A percentile compares a stretch with the other conserved stretches of the same genome.
These are phyloP conservation scores for Bombardia bombarda DNA, from an alignment of 495 filamentous ascomycete species.

Conservation along the genomic window DNA sequence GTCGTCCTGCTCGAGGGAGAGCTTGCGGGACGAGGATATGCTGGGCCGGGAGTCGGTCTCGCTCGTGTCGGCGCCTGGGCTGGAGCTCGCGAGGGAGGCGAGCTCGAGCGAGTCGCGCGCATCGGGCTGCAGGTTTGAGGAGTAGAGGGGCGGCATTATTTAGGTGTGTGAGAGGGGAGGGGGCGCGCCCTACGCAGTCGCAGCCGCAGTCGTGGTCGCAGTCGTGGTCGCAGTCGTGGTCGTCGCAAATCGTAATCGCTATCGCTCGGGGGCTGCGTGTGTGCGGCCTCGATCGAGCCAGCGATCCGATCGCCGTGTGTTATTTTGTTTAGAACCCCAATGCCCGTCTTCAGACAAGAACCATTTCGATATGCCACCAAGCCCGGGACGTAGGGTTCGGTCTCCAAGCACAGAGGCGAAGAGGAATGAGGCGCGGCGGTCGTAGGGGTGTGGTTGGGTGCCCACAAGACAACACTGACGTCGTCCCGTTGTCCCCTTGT, in stretches of 20 bases:
- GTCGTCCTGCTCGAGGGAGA: constrained; percentile 83
- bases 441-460: neutral
- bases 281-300: too few relatives aligned
- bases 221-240: too few relatives aligned
- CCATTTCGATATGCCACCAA: constrained; percentile 5
- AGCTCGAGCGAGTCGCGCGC: constrained; percentile 93
- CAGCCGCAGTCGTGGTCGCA: too few relatives aligned
- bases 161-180: too few relatives aligned
- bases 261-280: too few relatives aligned
- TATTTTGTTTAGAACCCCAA: constrained; percentile 2
- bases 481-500: too few relatives aligned
- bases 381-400: too few relatives aligned
- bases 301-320: too few relatives aligned
- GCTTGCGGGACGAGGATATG: constrained; percentile 80
- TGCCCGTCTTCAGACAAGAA: neutral
- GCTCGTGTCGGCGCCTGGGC: constrained; percentile 53
- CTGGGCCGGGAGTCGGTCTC: constrained; percentile 67
- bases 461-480: neutral
- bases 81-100: constrained; percentile 84
- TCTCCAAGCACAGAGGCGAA: neutral
- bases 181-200: too few relatives aligned
- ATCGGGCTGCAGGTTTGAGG: constrained; percentile 33
- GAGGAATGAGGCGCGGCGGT: neutral
- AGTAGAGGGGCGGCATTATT: constrained; percentile 39
- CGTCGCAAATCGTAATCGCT: too few relatives aligned